A percentile compares a stretch with the other conserved stretches of the same genome.
Evolutionary conservation across 495 filamentous ascomycete species (phyloP).

Genomic region (Melanomma pulvis-pyrius): DNA sequence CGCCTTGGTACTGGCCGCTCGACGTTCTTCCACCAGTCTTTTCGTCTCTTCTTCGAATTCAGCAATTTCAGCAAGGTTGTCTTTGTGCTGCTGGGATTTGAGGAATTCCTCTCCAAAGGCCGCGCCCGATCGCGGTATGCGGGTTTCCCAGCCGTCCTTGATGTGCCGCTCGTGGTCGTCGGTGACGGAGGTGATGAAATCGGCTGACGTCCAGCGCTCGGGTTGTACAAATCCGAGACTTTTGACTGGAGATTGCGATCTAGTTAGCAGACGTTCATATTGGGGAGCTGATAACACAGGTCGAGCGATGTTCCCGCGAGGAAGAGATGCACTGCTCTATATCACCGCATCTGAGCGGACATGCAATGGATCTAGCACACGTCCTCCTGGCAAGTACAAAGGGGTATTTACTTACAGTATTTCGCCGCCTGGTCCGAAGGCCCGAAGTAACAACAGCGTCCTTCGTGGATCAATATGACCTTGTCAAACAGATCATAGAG

Average conservation of each 20-base stretch:
- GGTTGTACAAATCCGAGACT: constrained; percentile 63
- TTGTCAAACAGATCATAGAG: constrained; percentile 74
- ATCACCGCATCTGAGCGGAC: no score
- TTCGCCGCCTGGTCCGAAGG: constrained; percentile 57
- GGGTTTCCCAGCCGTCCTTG: constrained; percentile 60
- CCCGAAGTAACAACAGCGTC: constrained; percentile 67
- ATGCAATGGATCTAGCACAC: no score
- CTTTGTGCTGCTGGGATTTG: constrained; percentile 47
- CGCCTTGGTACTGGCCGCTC: constrained; percentile 50
- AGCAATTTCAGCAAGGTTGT: constrained; percentile 44
- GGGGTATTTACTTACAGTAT: constrained; percentile 47
- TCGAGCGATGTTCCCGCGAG: no score
- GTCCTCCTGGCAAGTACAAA: no score
- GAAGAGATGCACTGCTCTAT: no score
- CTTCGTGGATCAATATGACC: constrained; percentile 68
- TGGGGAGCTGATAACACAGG: no score
- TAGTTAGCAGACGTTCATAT: no score
- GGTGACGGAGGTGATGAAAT: constrained; percentile 70
- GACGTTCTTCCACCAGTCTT: constrained; percentile 51
- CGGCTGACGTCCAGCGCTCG: constrained; percentile 65
- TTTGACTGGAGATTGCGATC: constrained; percentile 47
- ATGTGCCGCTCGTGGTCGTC: constrained; percentile 64
- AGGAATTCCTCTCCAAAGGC: constrained; percentile 61
- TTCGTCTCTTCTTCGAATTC: constrained; percentile 58
- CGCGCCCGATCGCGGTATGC: constrained; percentile 61